phyloP scores from a whole-genome alignment of 108 stramenopile genomes.

The Chaetoceros tenuissimus region DNA sequence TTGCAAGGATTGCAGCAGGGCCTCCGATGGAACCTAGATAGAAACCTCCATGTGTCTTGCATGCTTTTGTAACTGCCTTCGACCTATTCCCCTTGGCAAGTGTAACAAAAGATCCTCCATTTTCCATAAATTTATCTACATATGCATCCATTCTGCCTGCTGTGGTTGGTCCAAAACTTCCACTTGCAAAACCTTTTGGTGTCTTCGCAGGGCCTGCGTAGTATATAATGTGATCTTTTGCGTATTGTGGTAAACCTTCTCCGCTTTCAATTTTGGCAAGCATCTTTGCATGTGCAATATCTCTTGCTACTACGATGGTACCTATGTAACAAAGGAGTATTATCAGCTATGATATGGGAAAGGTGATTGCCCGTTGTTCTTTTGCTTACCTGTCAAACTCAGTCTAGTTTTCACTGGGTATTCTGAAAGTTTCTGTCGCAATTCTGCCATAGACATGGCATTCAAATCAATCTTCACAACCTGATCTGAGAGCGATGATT shows the following conservation, averaged over 20 bases:
- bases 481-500: conserved; percentile 30
- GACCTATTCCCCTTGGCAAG: conserved; percentile 94
- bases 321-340: too few species aligned
- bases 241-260: conserved; percentile 91
- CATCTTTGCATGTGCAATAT: conserved; percentile 97
- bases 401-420: conserved; percentile 86
- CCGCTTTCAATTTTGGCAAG: conserved; percentile 83
- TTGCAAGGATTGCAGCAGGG: conserved; percentile 92
- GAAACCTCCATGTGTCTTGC: conserved; percentile 94
- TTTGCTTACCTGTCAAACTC: conserved; percentile 51
- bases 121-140: conserved; percentile 86
- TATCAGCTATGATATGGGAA: too few species aligned
- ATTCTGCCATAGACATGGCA: conserved; percentile 72
- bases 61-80: conserved; percentile 88
- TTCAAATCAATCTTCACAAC: conserved; percentile 88
- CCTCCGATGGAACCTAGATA: conserved; percentile 95
- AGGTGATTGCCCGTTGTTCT: too few species aligned
- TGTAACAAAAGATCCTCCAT: conserved; percentile 88
- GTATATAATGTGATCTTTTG: conserved; percentile 93
- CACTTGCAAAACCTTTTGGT: conserved; percentile 91
- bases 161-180: conserved; percentile 93
- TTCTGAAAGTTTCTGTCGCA: conserved; percentile 67
- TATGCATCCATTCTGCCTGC: conserved; percentile 98
- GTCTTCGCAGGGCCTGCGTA: conserved; percentile 97
- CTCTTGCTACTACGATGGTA: conserved; percentile 93